Evolutionary conservation across 345 rosid species (phyloP), one percentile per base, ranked within the genome.

Genomic region (Syzygium oleosum): DNA sequence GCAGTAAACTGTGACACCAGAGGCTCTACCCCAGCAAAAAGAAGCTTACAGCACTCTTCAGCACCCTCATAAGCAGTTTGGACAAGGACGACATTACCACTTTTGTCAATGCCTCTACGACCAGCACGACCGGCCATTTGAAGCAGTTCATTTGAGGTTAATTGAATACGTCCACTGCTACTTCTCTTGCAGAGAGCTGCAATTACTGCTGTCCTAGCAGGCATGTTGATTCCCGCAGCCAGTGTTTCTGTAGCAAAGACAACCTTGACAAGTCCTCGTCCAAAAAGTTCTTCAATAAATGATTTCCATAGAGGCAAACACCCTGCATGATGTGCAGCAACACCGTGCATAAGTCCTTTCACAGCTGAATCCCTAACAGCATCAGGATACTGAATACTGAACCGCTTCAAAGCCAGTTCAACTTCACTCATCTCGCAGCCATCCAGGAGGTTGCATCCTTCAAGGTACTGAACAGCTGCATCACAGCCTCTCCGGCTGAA

Each of bases 61-160:
- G 98, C 98, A 86, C 97, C 99, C 94, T 98, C 99, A 85, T 92
- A 91, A 65, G 98, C 89, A 85, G 96, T 91, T 92, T 95, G 99
- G 88, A 96, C 90, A 88, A 96, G 90, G 84, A 96, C 98, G 34
- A 95, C 98, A 87, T 97, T 94, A 51, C 99, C 99, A 89, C 88
- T 93, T 87, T 94, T 92, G 90, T 98, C 99, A 87, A 94, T 96
- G 84, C 99, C 99, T 92, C 98, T 94, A 61, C 98, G 97, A 88
- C 99, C 99, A 91, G 99, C 98, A 86, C 99, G 98, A 21, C 99
- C 99, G 1, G 99, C 99, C 99, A 98, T 96, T 90, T 96, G 99
- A 88, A 95, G 94, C 91, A 95, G 89, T 88, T 98, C 99, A 86
- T 96, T 98, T 29, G 99, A 93, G 92, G 95, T 95, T 90, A 96